Evolutionary conservation across 1,284 basidiomycete genomes (phyloP).

Genomic region (Marasmius sp.): DNA sequence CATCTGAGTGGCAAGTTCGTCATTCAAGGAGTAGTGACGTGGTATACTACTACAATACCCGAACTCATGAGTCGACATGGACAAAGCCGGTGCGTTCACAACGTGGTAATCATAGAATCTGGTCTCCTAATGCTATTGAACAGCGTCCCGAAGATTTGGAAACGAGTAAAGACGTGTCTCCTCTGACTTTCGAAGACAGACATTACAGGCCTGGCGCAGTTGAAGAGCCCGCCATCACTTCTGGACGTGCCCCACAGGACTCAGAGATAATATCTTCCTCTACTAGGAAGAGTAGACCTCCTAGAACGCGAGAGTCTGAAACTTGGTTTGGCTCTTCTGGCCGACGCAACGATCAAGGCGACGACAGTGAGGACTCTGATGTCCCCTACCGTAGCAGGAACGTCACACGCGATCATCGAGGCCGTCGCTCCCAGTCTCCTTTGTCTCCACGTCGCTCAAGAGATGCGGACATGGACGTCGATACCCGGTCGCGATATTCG

Average conservation of each 20-base stretch:
- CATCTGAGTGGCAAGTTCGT: slow-evolving; percentile 62
- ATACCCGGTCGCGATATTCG: slow-evolving; percentile 13
- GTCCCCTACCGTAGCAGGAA: slow-evolving; percentile 22
- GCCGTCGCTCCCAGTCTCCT: slow-evolving; percentile 18
- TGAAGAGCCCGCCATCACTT: slow-evolving; percentile 23
- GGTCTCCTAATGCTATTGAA: slow-evolving; percentile 27
- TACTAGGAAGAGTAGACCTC: slow-evolving; percentile 12
- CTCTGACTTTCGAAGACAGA: slow-evolving; percentile 56
- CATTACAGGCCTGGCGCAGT: slow-evolving; percentile 51
- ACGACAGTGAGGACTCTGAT: slow-evolving; percentile 26
- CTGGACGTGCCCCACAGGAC: slow-evolving; percentile 16
- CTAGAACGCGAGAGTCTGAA: slow-evolving; percentile 5
- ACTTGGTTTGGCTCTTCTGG: slow-evolving; percentile 5
- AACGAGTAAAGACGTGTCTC: slow-evolving; percentile 4
- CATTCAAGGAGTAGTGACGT: slow-evolving; percentile 44
- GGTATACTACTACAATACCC: slow-evolving; percentile 60
- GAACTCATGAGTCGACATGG: slow-evolving; percentile 63
- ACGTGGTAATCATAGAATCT: slow-evolving; percentile 16
- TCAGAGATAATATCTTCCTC: slow-evolving; percentile 13
- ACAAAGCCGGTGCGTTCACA: slow-evolving; percentile 41
- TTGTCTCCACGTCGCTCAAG: slow-evolving; percentile 15
- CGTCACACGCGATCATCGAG: not conserved
- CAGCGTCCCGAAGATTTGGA: slow-evolving; percentile 25
- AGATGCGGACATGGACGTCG: slow-evolving; percentile 7
- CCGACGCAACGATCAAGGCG: slow-evolving; percentile 14